phyloP scores from a whole-genome alignment of 306 rosid species.

The Datisca glomerata region DNA sequence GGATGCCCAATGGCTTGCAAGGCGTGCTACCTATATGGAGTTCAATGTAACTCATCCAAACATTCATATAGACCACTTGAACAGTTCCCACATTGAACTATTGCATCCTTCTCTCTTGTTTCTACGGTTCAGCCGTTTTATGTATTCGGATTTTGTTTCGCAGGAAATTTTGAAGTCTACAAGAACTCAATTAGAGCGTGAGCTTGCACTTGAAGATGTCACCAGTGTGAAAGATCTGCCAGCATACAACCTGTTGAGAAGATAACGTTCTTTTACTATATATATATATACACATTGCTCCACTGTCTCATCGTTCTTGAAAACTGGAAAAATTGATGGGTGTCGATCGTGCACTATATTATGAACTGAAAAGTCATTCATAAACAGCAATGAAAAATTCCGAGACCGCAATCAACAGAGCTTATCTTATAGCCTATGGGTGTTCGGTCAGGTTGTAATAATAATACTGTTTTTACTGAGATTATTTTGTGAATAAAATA shows the following conservation, averaged over 20 bases:
- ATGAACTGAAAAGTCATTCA: too few species aligned
- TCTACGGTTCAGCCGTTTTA: background rate
- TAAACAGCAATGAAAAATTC: too few species aligned
- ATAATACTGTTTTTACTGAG: too few species aligned
- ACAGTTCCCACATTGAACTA: background rate
- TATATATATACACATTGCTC: too few species aligned
- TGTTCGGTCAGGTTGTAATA: too few species aligned
- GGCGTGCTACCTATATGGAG: constrained; percentile 87
- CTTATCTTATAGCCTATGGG: too few species aligned
- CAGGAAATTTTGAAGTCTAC: constrained; percentile 87
- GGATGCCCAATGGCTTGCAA: constrained; percentile 98
- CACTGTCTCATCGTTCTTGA: too few species aligned
- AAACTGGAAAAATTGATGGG: too few species aligned
- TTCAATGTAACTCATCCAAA: constrained; percentile 48
- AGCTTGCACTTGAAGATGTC: constrained; percentile 84
- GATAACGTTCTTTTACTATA: constrained; percentile 18
- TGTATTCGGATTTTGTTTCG: background rate
- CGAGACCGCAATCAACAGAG: too few species aligned
- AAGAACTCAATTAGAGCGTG: constrained; percentile 75
- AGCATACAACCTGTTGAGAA: constrained; percentile 63
- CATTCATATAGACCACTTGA: background rate
- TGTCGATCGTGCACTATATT: too few species aligned
- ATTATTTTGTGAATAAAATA: too few species aligned
- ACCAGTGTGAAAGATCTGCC: constrained; percentile 66
- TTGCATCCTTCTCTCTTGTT: background rate